phyloP scores from a whole-genome alignment of 345 rosid genomes.

The Hirschfeldia incana region DNA sequence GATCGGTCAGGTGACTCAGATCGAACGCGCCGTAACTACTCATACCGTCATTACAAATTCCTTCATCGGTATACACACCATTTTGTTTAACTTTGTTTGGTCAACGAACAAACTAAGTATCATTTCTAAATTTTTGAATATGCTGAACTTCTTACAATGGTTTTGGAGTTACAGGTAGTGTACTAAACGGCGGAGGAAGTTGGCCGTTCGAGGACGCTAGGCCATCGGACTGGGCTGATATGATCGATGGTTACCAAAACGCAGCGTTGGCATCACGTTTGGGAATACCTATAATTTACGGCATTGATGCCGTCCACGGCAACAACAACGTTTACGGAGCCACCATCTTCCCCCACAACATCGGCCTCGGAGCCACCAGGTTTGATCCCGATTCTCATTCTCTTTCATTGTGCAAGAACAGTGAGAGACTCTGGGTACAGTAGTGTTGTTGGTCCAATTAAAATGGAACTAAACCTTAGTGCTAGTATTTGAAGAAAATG shows the following conservation, averaged over 20 bases:
- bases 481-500: not conserved
- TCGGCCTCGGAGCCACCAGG: slow-evolving; percentile 91
- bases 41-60: slow-evolving; percentile 14
- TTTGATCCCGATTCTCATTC: slow-evolving; percentile 23
- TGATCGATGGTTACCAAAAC: slow-evolving; percentile 70
- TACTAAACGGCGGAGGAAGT: slow-evolving; percentile 76
- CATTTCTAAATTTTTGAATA: not conserved
- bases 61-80: slow-evolving; percentile 23
- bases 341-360: slow-evolving; percentile 87
- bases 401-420: not conserved
- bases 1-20: slow-evolving; percentile 70
- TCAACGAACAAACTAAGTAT: not conserved
- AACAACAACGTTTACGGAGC: slow-evolving; percentile 76
- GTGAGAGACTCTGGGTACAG: not conserved
- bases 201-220: slow-evolving; percentile 58
- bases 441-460: not conserved
- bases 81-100: too few relatives aligned
- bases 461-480: not conserved
- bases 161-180: slow-evolving; percentile 57
- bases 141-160: not conserved
- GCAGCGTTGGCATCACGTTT: slow-evolving; percentile 66
- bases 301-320: slow-evolving; percentile 94
- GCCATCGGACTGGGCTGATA: slow-evolving; percentile 78
- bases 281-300: slow-evolving; percentile 80
- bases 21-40: slow-evolving; percentile 30